Evolutionary conservation across 768 basidiomycete genomes (phyloP), one percentile per base, ranked within the genome.

Genomic region (Termitomyces sp.): DNA sequence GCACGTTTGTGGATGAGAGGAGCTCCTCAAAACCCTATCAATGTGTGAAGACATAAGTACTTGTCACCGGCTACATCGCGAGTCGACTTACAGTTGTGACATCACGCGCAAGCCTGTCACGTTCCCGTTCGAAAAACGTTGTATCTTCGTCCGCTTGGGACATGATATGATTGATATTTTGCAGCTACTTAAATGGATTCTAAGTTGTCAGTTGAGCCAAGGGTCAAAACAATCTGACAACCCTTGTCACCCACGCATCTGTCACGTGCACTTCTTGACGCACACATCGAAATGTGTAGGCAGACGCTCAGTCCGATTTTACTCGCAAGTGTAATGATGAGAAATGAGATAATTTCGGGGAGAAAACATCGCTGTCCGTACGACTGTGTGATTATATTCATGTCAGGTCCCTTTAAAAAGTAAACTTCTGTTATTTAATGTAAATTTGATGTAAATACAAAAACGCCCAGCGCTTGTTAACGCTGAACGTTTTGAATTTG

Each of bases 1-100:
- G 75, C 30, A 82, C 83, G 67, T 98, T 98, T 60, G 89, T 87
- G 9, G 90, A 86, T 4, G 88, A 88, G 18, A 98, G 75, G 4
- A 96, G 71, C 61, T 94, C 91, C 68, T 96, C 95, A 67, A 96
- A 96, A 20, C 87, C 90, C 94, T 91, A 56, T 35, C 26, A 26
- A 5, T 8, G 14, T 28, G 16, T 28, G 10, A 40, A 32, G 23
- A 3, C 2, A 63, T 57, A 23, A 43, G 49, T 57, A 51, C 32
- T 9, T 50, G 38, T 61, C 36, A n/a, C 16, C 10, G 20, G 30
- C 40, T 23, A 20, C 20, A 48, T 40, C 23, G 7, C 32, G 28
- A 50, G 3, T 6, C 35, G 8, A 67, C 79, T 68, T 67, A 93
- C 92, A 28, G 82, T 74, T 28, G 87, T 86, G 59, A 94, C 91